Conservation (phyloP, 176 grass and related monocot species). For the Saccharum officinarum region DNA sequence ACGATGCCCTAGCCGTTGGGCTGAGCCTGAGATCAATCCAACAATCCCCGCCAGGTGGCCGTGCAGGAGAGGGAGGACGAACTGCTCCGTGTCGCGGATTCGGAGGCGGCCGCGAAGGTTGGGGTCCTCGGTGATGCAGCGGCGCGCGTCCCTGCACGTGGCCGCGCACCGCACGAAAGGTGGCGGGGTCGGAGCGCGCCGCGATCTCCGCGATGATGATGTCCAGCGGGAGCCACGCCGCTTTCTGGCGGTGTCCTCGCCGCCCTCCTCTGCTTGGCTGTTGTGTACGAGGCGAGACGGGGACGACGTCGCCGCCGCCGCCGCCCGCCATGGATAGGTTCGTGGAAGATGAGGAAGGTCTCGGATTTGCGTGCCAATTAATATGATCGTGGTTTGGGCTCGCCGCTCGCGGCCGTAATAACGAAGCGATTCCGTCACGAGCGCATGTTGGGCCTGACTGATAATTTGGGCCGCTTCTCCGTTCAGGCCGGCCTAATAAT, state of each 20-base stretch:
- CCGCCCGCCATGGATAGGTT: too few species aligned
- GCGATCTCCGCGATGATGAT: neutral
- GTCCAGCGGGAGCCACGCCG: constrained; percentile 17
- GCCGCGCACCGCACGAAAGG: constrained; percentile 23
- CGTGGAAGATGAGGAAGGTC: too few species aligned
- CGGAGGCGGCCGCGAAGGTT: neutral
- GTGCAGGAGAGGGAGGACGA: neutral
- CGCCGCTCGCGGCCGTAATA: too few species aligned
- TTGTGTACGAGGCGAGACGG: too few species aligned
- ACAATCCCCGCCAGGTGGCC: neutral
- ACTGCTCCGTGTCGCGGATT: neutral
- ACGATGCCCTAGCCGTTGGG: too few species aligned
- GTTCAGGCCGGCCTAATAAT: too few species aligned
- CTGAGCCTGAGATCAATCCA: too few species aligned
- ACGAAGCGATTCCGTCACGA: too few species aligned
- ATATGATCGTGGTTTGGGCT: too few species aligned
- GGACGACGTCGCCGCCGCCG: neutral
- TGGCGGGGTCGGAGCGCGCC: neutral
- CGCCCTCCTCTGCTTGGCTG: neutral
- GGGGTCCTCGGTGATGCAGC: neutral
- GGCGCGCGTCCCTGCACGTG: neutral
- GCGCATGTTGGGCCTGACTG: too few species aligned
- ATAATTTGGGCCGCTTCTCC: too few species aligned
- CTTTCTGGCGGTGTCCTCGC: neutral
- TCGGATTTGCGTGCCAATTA: too few species aligned